Evolutionary conservation across 805 yeast species (phyloP).

Genomic region (Kuraishia molischiana): DNA sequence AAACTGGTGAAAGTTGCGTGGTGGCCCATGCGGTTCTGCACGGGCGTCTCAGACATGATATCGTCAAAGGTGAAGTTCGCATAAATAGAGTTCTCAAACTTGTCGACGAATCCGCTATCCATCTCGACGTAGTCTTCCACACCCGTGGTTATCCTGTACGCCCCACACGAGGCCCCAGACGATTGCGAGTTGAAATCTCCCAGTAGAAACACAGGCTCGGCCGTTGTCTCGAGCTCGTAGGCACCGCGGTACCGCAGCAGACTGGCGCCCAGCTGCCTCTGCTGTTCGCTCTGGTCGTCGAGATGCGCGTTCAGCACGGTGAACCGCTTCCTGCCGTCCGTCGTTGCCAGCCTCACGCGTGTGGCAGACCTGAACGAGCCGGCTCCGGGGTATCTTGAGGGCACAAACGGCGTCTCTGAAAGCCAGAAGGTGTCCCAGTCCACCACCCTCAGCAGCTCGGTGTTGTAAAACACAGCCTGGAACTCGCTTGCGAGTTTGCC

Average conservation of each 20-base stretch:
- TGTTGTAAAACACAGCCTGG: conserved; percentile 35
- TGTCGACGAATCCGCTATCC: conserved; percentile 12
- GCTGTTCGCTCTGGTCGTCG: conserved; percentile 35
- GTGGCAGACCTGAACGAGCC: conserved; percentile 30
- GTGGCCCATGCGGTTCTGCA: conserved; percentile 20
- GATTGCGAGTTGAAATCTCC: conserved; percentile 52
- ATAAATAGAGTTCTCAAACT: conserved; percentile 9
- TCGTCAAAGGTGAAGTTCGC: conserved; percentile 18
- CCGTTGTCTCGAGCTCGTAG: conserved; percentile 23
- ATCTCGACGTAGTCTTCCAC: conserved; percentile 5
- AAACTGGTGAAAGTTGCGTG: conserved; percentile 32
- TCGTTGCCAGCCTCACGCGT: conserved; percentile 18
- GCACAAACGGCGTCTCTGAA: conserved; percentile 42
- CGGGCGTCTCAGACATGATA: conserved; percentile 13
- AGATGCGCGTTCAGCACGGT: conserved; percentile 37
- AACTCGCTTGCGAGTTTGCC: conserved; percentile 41
- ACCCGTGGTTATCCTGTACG: conserved; percentile 20
- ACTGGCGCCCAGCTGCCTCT: conserved; percentile 35
- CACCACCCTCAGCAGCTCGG: conserved; percentile 25
- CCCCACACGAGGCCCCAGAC: conserved; percentile 26
- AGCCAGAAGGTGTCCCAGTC: conserved; percentile 41
- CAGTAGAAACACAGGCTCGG: conserved; percentile 30
- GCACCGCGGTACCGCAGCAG: conserved; percentile 27
- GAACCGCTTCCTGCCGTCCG: conserved; percentile 23
- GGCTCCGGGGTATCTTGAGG: conserved; percentile 33